phyloP scores from a whole-genome alignment of 805 yeast species.

The Sugiyamaella americana region DNA sequence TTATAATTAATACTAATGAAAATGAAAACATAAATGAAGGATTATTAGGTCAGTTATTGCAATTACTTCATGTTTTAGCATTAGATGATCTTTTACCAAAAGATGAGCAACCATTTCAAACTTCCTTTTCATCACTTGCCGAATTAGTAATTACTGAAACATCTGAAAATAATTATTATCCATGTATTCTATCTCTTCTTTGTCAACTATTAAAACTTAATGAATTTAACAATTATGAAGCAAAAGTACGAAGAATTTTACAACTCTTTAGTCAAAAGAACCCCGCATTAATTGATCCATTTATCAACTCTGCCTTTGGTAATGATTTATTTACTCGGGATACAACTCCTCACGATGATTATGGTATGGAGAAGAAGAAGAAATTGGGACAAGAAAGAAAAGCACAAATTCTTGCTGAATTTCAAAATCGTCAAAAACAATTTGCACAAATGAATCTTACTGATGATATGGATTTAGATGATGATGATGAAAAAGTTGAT shows the following conservation, averaged over 20 bases:
- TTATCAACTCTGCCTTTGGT: background rate
- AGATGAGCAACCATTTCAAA: conserved; percentile 7
- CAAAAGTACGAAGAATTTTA: conserved; percentile 9
- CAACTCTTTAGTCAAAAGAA: conserved; percentile 11
- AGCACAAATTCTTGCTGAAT: conserved; percentile 64
- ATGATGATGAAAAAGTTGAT: conserved; percentile 30
- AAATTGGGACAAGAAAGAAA: conserved; percentile 63
- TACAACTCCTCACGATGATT: background rate
- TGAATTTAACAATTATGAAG: conserved; percentile 2
- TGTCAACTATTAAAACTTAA: background rate
- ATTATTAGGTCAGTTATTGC: conserved; percentile 52
- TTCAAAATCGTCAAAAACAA: conserved; percentile 69
- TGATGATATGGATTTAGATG: conserved; percentile 26
- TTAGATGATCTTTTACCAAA: conserved; percentile 34
- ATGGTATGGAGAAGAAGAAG: conserved; percentile 40
- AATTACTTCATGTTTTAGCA: conserved; percentile 60
- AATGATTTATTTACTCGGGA: background rate
- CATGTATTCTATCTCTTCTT: background rate
- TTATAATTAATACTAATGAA: conserved; percentile 24
- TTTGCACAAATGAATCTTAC: conserved; percentile 54
- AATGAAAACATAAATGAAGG: conserved; percentile 46
- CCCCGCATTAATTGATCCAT: conserved; percentile 17
- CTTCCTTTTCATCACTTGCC: background rate
- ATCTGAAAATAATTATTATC: background rate
- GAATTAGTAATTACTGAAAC: background rate